A percentile compares a stretch with the other conserved stretches of the same genome.
phyloP scores from a whole-genome alignment of 768 basidiomycete genomes.

The Agrocybe pediades region DNA sequence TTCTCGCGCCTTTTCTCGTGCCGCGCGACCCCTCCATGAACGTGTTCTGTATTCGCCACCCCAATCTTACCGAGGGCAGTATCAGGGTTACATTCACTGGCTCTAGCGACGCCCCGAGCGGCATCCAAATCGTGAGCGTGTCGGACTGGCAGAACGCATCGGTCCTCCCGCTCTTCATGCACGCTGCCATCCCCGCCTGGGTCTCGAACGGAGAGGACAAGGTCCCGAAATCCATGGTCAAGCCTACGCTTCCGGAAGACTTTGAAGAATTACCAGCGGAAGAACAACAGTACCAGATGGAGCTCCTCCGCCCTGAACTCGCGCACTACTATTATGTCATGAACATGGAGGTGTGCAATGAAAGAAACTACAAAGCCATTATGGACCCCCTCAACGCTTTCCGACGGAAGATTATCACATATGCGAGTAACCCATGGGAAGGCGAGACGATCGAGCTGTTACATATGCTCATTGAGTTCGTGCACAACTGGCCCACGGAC shows the following conservation, averaged over 20 bases:
- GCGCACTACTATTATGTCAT: conserved; percentile 51
- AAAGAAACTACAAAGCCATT: conserved; percentile 39
- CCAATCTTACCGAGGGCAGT: conserved; percentile 52
- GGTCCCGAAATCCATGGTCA: conserved; percentile 38
- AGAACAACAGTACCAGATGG: conserved; percentile 30
- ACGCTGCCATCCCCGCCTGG: conserved; percentile 41
- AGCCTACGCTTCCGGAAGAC: conserved; percentile 45
- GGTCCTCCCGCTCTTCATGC: conserved; percentile 55
- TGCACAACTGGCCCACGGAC: conserved; percentile 45
- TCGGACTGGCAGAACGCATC: conserved; percentile 59
- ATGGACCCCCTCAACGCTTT: conserved; percentile 36
- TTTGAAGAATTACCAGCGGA: conserved; percentile 39
- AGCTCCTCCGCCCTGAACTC: conserved; percentile 44
- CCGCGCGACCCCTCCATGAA: conserved; percentile 38
- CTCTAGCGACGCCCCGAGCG: conserved; percentile 45
- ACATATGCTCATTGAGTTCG: conserved; percentile 44
- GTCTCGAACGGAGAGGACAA: conserved; percentile 51
- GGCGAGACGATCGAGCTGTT: conserved; percentile 51
- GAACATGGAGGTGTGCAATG: conserved; percentile 46
- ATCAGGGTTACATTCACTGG: too few relatives aligned
- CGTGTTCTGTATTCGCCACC: conserved; percentile 52
- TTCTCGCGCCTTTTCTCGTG: conserved; percentile 46
- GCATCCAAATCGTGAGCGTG: conserved; percentile 40
- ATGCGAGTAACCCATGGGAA: conserved; percentile 50
- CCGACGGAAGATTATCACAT: conserved; percentile 41